phyloP scores from a whole-genome alignment of 2,329 filamentous ascomycete genomes.

The Pseudofabraea citricarpa region DNA sequence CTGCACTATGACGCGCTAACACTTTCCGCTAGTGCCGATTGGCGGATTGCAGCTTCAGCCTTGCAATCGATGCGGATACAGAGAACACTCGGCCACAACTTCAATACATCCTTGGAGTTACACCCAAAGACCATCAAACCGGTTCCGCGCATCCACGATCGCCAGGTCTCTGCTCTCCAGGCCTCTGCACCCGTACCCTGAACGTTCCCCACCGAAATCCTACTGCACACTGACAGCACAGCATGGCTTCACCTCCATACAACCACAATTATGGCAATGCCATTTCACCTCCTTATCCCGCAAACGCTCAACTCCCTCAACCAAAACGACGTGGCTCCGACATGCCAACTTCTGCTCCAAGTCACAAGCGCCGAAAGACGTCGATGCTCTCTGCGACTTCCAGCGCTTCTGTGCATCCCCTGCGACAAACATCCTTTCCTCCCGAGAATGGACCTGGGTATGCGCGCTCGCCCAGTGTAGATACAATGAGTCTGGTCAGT shows the following conservation, averaged over 20 bases:
- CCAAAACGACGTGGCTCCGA: constrained; percentile 60
- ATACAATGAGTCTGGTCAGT: constrained; percentile 54
- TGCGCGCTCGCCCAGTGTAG: constrained; percentile 62
- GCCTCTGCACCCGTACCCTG: no score
- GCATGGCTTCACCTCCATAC: constrained; percentile 26
- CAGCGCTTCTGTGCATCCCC: constrained; percentile 53
- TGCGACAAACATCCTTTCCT: constrained; percentile 78
- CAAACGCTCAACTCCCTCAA: constrained; percentile 49
- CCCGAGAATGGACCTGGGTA: constrained; percentile 52
- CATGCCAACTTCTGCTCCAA: constrained; percentile 40
- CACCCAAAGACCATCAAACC: no score
- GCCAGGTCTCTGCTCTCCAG: no score
- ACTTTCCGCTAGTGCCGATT: neutral
- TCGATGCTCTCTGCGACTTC: constrained; percentile 56
- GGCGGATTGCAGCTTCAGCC: neutral
- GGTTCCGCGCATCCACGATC: no score
- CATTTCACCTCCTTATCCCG: constrained; percentile 50
- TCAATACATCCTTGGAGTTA: no score
- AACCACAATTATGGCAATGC: constrained; percentile 17
- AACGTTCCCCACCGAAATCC: no score
- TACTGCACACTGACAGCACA: no score
- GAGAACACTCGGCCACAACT: no score
- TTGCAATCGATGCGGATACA: no score
- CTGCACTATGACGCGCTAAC: no score
- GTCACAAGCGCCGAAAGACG: constrained; percentile 65